These are phyloP conservation scores for Rhizopogon hawkerae DNA, from an alignment of 1,284 basidiomycete species.

Conservation along the genomic window DNA sequence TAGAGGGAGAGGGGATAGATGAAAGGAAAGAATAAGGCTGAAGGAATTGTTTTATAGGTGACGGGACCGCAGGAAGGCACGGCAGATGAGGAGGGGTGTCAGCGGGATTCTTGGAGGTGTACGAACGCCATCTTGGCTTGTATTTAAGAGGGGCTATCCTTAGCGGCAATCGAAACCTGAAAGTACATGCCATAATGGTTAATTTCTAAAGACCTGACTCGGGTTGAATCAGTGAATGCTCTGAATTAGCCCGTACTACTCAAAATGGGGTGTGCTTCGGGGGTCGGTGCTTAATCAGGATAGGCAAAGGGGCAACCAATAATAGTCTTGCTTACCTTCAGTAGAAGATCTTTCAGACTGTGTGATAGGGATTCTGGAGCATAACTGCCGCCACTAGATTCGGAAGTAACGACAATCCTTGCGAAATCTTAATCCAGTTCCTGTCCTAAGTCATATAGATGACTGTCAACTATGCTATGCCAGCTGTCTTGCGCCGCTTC, in stretches of 20 bases:
- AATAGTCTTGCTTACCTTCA: slow-evolving; percentile 14
- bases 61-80: slow-evolving; percentile 17
- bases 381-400: background rate
- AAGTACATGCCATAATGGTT: slow-evolving; percentile 28
- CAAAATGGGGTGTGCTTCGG: slow-evolving; percentile 14
- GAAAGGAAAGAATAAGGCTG: slow-evolving; percentile 19
- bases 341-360: background rate
- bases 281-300: slow-evolving; percentile 15
- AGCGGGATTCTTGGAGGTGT: slow-evolving; percentile 12
- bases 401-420: background rate
- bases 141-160: slow-evolving; percentile 33
- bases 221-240: slow-evolving; percentile 22
- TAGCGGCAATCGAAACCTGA: slow-evolving; percentile 27
- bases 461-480: slow-evolving; percentile 8
- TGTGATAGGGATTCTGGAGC: background rate
- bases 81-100: slow-evolving; percentile 21
- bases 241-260: slow-evolving; percentile 14
- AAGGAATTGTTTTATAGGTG: slow-evolving; percentile 26
- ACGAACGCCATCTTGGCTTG: slow-evolving; percentile 22
- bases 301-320: slow-evolving; percentile 11
- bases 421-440: background rate
- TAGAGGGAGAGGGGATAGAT: slow-evolving; percentile 19
- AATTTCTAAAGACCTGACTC: slow-evolving; percentile 33
- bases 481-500: slow-evolving; percentile 13
- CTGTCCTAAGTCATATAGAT: background rate